Evolutionary conservation across 305 asterid species (phyloP), one percentile per base, ranked within the genome.

Genomic region (Ruellia speciosa): DNA sequence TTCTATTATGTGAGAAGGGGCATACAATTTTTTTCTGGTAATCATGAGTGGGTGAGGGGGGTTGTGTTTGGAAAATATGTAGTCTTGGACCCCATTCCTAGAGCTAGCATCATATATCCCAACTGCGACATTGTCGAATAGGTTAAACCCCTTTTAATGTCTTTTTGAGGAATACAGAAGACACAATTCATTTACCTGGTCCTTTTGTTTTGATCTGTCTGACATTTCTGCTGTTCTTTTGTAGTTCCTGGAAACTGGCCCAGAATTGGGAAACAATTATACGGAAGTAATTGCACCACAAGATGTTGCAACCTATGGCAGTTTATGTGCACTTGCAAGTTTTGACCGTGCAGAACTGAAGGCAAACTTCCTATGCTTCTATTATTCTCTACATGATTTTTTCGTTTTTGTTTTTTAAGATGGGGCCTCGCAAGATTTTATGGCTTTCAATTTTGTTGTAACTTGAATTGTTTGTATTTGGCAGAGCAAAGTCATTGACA

Each of bases 261-360:
- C 86, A 4, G 97, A 82, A 70, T 73, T 85, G 41, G 94, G 83
- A 52, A 90, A 78, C 80, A 74, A 67, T 76, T 90, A 79, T 72
- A 77, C 72, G 0, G 94, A 83, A 78, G 94, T 90, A 49, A 90
- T 90, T 68, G 87, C 97, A 59, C 80, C 84, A 37, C 97, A 89
- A 74, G 97, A 89, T 79, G 77, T 84, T 76, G 97, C 97, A 28
- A 90, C 97, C 49, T 90, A 90, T 54, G 97, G 95, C 69, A 88
- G 96, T 63, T 84, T 87, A 39, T 90, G 97, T 61, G 96, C 96
- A 57, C 96, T 90, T 64, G 96, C 97, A 65, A 90, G 84, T 70
- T 90, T 87, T 77, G 96, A 90, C 61, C 87, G 96, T 15, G 69
- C 90, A 20, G 97, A 90, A 66, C 75, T 90, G 68, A 90, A 90